Base-by-base conservation (phyloP, 2,329 filamentous ascomycete genomes). In the Nemania sp. region DNA sequence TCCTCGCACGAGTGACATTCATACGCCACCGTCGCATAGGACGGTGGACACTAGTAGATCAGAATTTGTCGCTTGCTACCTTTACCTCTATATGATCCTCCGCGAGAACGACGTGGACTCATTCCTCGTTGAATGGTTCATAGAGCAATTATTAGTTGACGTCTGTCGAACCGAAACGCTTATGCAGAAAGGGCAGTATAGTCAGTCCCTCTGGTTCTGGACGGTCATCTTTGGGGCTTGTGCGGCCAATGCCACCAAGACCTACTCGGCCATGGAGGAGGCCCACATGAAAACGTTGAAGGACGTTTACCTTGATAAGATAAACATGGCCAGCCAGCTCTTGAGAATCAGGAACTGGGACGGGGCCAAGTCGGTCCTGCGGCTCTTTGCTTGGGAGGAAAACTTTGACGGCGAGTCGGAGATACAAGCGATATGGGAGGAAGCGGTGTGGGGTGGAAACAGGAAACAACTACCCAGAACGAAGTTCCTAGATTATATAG, bases 41-140 rank as follows among this genome's bases (percentile, higher is more conserved):
- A 64, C 71, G n/a, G 70, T 74, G 29, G 72, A 73, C 59, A 63
- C 74, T 55, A 80, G 78, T 63, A 74, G 78, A 48, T 78, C 76
- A 39, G 77, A 77, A 55, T 80, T 79, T 68, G 78, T 80, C 55
- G 77, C 78, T 42, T 79, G 77, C 35, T 80, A 80, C 67, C 78
- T 80, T 68, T 80, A 80, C 67, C 74, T 80, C 43, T 77, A 78
- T 70, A 75, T 79, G 48, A 78, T 80, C 61, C 68, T 80, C 59
- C 77, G 77, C 40, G 73, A 78, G 54, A 74, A 71, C 39, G 70
- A 72, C 34, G 73, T 80, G 40, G 77, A 79, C 61, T 75, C 76
- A 25, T 77, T 79, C 56, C 73, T 80, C 39, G 73, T 78, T 5
- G 77, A 77, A 60, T 80, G 77, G 78, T 75, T 80, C 47, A 72